Conservation (phyloP, 495 filamentous ascomycete species). For the Hypoxylon rickii region DNA sequence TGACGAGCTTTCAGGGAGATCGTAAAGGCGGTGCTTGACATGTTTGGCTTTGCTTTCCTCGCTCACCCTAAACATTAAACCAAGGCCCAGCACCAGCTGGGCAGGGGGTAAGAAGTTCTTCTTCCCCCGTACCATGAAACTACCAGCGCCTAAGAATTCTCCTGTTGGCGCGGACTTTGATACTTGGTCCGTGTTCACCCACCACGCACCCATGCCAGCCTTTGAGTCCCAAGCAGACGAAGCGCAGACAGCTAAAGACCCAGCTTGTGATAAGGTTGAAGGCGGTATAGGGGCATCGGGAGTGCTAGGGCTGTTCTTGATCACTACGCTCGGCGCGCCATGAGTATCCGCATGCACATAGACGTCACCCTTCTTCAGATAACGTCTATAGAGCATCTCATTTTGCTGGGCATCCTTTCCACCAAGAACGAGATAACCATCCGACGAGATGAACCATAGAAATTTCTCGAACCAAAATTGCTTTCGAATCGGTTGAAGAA, state of each 20-base stretch:
- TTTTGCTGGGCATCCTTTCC: slow-evolving; percentile 89
- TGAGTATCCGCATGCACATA: slow-evolving; percentile 91
- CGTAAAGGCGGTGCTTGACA: slow-evolving; percentile 70
- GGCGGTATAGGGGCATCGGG: slow-evolving; percentile 86
- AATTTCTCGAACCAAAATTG: slow-evolving; percentile 98
- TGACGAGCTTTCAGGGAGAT: slow-evolving; percentile 29
- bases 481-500: slow-evolving; percentile 79
- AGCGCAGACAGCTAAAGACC: slow-evolving; percentile 77
- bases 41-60: slow-evolving; percentile 84
- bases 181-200: slow-evolving; percentile 86
- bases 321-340: slow-evolving; percentile 78
- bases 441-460: slow-evolving; percentile 89
- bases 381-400: slow-evolving; percentile 83
- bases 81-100: slow-evolving; percentile 85
- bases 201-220: slow-evolving; percentile 92
- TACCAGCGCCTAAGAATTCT: slow-evolving; percentile 76
- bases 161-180: slow-evolving; percentile 78
- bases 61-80: slow-evolving; percentile 83
- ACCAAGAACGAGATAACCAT: slow-evolving; percentile 89
- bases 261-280: slow-evolving; percentile 88
- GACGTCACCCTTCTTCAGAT: slow-evolving; percentile 85
- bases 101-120: slow-evolving; percentile 92
- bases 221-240: slow-evolving; percentile 95
- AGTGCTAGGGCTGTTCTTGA: slow-evolving; percentile 79
- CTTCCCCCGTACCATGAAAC: slow-evolving; percentile 78